These are phyloP conservation scores for Ceriops tagal DNA, from an alignment of 345 rosid species.

Conservation along the genomic window DNA sequence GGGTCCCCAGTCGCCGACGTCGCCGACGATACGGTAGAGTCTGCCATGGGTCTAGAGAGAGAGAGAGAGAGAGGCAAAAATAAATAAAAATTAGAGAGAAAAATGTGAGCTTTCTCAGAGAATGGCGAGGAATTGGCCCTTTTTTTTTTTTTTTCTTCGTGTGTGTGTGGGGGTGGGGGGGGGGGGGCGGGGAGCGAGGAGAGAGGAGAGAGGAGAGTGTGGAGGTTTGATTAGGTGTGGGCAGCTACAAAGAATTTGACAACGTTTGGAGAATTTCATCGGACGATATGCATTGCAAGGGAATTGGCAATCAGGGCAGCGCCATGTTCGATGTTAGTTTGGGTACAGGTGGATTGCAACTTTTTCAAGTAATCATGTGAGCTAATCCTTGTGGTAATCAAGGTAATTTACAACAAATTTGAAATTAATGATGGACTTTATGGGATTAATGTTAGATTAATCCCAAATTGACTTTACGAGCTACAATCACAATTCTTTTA, in stretches of 20 bases:
- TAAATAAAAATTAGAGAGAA: neutral
- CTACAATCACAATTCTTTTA: too few species aligned
- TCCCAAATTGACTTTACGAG: too few species aligned
- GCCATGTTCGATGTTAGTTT: too few species aligned
- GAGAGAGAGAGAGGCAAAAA: neutral
- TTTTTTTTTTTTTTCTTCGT: neutral
- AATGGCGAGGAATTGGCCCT: neutral
- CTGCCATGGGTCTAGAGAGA: conserved; percentile 13
- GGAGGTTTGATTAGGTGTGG: neutral
- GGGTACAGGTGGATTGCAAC: too few species aligned
- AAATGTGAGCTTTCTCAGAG: conserved; percentile 9
- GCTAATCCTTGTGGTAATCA: too few species aligned
- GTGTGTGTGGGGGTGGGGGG: neutral
- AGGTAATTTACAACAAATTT: too few species aligned
- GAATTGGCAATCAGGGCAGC: too few species aligned
- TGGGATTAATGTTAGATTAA: too few species aligned
- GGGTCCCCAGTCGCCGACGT: conserved; percentile 11
- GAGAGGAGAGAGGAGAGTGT: neutral
- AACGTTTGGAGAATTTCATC: neutral
- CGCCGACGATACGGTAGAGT: conserved; percentile 10
- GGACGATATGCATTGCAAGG: too few species aligned
- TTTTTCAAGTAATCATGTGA: too few species aligned
- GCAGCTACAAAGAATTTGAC: neutral
- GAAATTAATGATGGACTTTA: too few species aligned
- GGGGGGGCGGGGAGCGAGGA: neutral